A percentile compares a stretch with the other conserved stretches of the same genome.
These are phyloP conservation scores for Zarea fungicola DNA, from an alignment of 2,329 filamentous ascomycete genomes.

Conservation along the genomic window DNA sequence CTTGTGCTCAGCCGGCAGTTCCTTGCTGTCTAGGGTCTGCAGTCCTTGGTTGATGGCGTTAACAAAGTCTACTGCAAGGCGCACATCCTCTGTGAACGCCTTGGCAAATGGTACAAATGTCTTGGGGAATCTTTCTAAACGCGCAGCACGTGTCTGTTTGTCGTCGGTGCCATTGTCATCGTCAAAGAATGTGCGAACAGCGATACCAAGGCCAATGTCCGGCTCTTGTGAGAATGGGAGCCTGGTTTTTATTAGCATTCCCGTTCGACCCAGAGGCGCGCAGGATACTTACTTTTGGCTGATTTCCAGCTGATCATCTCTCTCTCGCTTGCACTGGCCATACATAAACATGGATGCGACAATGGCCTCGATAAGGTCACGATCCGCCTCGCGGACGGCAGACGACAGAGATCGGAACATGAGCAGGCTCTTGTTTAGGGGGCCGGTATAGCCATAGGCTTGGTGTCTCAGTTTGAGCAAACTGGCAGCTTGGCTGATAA, in stretches of 20 bases:
- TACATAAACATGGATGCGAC: constrained; percentile 75
- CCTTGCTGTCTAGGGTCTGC: constrained; percentile 45
- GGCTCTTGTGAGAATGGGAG: constrained; percentile 65
- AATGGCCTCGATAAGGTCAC: constrained; percentile 80
- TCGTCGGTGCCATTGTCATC: constrained; percentile 59
- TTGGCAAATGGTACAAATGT: constrained; percentile 55
- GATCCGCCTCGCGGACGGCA: constrained; percentile 70
- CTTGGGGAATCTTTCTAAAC: constrained; percentile 46
- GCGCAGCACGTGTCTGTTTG: constrained; percentile 37
- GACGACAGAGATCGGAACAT: constrained; percentile 80
- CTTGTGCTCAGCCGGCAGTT: constrained; percentile 43
- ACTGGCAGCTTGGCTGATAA: constrained; percentile 82
- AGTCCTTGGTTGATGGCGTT: constrained; percentile 52
- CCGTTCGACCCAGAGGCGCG: constrained; percentile 10
- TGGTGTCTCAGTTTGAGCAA: constrained; percentile 78
- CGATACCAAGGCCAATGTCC: constrained; percentile 72
- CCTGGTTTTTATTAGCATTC: constrained; percentile 28
- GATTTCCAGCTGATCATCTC: constrained; percentile 62
- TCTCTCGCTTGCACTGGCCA: constrained; percentile 68
- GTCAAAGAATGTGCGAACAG: constrained; percentile 73
- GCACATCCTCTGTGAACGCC: constrained; percentile 54
- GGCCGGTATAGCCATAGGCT: constrained; percentile 86
- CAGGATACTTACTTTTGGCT: constrained; percentile 58
- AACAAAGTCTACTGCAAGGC: constrained; percentile 53
- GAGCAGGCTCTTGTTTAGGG: constrained; percentile 83